A percentile compares a stretch with the other conserved stretches of the same genome.
Conservation (phyloP, 257 asterid species). For the Striga asiatica region DNA sequence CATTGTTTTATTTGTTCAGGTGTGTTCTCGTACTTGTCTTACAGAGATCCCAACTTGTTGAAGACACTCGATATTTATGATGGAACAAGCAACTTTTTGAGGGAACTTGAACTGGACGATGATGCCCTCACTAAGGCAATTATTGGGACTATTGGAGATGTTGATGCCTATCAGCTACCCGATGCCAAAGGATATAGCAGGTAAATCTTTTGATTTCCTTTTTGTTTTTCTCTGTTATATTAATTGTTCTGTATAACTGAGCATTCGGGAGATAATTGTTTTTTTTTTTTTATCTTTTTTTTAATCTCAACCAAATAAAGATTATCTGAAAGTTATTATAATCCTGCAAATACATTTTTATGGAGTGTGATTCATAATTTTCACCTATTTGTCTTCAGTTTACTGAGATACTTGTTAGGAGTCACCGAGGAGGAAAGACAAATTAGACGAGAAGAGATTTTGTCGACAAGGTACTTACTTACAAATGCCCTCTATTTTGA, state of each 20-base stretch:
- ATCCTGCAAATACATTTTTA: not conserved
- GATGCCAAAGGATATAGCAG: conserved; percentile 98
- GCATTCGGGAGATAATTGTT: not conserved
- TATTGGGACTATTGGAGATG: conserved; percentile 95
- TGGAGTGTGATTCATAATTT: conserved; percentile 8
- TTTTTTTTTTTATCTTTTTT: not conserved
- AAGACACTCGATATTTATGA: conserved; percentile 88
- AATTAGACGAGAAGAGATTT: conserved; percentile 79
- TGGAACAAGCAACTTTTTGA: conserved; percentile 71
- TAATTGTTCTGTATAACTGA: not conserved
- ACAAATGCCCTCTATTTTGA: not conserved
- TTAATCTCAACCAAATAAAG: not conserved
- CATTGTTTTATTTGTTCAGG: conserved; percentile 37
- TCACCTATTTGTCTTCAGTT: conserved; percentile 38
- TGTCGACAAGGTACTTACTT: conserved; percentile 65
- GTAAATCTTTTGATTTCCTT: conserved; percentile 26
- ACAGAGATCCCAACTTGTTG: conserved; percentile 93
- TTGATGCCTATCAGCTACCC: conserved; percentile 90
- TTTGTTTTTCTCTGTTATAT: not conserved
- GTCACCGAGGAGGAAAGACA: conserved; percentile 86
- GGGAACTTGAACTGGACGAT: conserved; percentile 78
- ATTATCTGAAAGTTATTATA: not conserved
- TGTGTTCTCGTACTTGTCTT: conserved; percentile 83
- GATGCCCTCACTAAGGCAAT: conserved; percentile 94
- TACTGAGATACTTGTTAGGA: conserved; percentile 73